Conservation (phyloP, 257 asterid species). For the Plantago major region DNA sequence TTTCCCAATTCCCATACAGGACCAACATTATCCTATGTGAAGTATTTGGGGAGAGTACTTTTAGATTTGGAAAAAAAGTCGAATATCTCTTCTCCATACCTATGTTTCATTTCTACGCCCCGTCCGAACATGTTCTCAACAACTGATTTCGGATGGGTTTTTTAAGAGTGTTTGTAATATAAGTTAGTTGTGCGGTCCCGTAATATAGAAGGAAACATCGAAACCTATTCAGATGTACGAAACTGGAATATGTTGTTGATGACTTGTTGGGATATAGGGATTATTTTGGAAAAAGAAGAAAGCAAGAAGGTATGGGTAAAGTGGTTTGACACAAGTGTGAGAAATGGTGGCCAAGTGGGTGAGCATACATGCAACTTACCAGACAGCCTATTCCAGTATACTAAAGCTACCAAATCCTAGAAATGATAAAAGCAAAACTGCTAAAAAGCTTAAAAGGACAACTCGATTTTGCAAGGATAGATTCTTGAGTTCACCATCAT, state of each 20-base stretch:
- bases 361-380: not conserved
- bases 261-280: not conserved
- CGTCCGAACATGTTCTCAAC: too few relatives aligned
- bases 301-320: conserved; percentile 1
- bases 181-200: too few relatives aligned
- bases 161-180: too few relatives aligned
- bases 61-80: not conserved
- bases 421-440: conserved; percentile 16
- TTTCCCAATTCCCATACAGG: not conserved
- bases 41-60: not conserved
- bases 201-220: too few relatives aligned
- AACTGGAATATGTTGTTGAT: not conserved
- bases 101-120: not conserved
- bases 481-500: conserved; percentile 22
- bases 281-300: not conserved
- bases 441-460: conserved; percentile 20
- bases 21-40: conserved; percentile 25
- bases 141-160: too few relatives aligned
- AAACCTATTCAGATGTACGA: too few relatives aligned
- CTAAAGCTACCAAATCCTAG: conserved; percentile 6
- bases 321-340: not conserved
- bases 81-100: not conserved
- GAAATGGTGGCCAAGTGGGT: conserved; percentile 6
- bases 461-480: conserved; percentile 13
- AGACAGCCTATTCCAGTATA: not conserved